Percentiles rank a stretch among this genome's conserved stretches.
phyloP scores from a whole-genome alignment of 352 stramenopile species.

The Phytophthora rubi region DNA sequence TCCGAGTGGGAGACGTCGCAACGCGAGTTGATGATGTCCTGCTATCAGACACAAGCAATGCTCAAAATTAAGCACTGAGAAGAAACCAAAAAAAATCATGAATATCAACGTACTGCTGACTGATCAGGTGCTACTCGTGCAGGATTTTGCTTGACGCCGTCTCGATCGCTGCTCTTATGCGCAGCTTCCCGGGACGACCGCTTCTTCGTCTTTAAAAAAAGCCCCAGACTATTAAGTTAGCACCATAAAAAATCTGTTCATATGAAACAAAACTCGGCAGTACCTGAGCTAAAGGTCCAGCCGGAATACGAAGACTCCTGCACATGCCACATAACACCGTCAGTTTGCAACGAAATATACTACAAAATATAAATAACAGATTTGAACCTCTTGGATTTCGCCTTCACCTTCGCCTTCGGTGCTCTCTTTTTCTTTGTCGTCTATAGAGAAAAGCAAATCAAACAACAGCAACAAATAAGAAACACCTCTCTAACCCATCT shows the following conservation, averaged over 20 bases:
- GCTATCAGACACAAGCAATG: conserved; percentile 13
- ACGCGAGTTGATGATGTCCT: conserved; percentile 77
- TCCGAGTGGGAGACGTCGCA: conserved; percentile 63
- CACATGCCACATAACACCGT: background rate
- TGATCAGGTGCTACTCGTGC: background rate
- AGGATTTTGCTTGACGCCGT: conserved; percentile 16
- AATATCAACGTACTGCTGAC: conserved; percentile 14
- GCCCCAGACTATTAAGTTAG: background rate
- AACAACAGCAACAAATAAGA: background rate
- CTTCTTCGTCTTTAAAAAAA: conserved; percentile 16
- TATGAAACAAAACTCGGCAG: background rate
- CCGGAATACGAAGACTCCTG: conserved; percentile 17
- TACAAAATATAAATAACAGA: background rate
- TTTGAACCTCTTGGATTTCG: conserved; percentile 23
- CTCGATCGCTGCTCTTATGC: conserved; percentile 30
- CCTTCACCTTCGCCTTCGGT: conserved; percentile 27
- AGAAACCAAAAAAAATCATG: background rate
- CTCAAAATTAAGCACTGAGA: background rate
- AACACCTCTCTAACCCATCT: background rate
- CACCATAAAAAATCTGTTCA: background rate
- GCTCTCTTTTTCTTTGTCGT: conserved; percentile 11
- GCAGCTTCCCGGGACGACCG: conserved; percentile 15
- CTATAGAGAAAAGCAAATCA: background rate
- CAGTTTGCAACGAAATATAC: background rate
- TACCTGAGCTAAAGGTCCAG: background rate